A percentile compares a stretch with the other conserved stretches of the same genome.
phyloP scores from a whole-genome alignment of 352 stramenopile genomes.

The Pythium biforme region DNA sequence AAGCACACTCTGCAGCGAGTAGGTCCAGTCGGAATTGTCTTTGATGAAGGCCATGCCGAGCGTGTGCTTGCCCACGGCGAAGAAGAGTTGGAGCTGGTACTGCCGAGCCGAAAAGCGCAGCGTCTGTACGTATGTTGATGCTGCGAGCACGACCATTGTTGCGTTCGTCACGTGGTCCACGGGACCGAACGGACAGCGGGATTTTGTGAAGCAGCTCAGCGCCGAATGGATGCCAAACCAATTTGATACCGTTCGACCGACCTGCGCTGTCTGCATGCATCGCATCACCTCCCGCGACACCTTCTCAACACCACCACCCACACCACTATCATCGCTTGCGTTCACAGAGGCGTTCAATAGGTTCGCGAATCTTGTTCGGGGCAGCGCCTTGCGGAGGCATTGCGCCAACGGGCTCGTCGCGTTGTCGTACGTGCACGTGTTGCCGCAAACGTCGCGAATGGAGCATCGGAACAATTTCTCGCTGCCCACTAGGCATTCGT shows the following conservation, averaged over 20 bases:
- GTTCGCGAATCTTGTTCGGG: not conserved
- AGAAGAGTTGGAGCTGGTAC: not conserved
- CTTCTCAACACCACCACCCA: not conserved
- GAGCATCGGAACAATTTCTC: not conserved
- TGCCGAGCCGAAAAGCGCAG: not conserved
- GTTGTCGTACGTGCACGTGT: slow-evolving; percentile 3
- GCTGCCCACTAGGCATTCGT: not conserved
- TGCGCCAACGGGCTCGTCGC: not conserved
- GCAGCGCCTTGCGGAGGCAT: not conserved
- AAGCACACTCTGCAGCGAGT: not conserved
- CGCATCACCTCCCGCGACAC: not conserved
- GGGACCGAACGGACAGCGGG: slow-evolving; percentile 12
- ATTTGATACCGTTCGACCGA: not conserved
- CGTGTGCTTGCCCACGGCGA: not conserved
- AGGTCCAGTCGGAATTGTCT: not conserved
- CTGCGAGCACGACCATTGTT: not conserved
- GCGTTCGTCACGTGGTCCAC: slow-evolving; percentile 1
- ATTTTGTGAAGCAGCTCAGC: not conserved
- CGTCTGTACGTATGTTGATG: not conserved
- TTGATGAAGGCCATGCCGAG: not conserved
- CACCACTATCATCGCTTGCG: not conserved
- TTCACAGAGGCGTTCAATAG: not conserved
- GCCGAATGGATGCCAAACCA: not conserved
- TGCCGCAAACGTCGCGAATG: not conserved
- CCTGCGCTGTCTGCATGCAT: not conserved